These are phyloP conservation scores for Warburgia ugandensis DNA, from an alignment of 164 flowering plant species.

Conservation along the genomic window DNA sequence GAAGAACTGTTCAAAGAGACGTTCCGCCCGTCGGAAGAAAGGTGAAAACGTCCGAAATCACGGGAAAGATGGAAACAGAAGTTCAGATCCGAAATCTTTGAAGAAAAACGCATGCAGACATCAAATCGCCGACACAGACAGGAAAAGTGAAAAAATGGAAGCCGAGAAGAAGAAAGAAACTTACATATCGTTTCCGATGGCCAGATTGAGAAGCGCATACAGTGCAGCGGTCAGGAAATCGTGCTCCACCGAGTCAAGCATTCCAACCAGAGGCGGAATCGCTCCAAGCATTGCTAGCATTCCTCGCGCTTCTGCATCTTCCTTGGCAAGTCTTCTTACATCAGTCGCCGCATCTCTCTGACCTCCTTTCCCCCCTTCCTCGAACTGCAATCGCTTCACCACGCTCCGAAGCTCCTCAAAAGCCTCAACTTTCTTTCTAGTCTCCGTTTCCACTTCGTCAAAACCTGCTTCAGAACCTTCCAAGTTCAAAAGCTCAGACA, in stretches of 20 bases:
- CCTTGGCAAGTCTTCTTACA: slow-evolving; percentile 68
- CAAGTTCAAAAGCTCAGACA: slow-evolving; percentile 53
- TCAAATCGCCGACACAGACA: neutral
- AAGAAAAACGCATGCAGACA: no score
- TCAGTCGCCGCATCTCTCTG: slow-evolving; percentile 30
- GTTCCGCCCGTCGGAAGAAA: no score
- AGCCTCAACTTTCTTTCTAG: slow-evolving; percentile 45
- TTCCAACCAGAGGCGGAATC: slow-evolving; percentile 71
- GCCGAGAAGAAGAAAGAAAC: slow-evolving; percentile 4
- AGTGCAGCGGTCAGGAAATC: slow-evolving; percentile 55
- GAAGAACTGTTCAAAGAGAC: no score
- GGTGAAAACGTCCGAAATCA: no score
- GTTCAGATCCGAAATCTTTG: no score
- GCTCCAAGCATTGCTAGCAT: slow-evolving; percentile 83
- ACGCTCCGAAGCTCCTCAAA: slow-evolving; percentile 52
- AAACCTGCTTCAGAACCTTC: slow-evolving; percentile 18
- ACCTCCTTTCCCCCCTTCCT: slow-evolving; percentile 16
- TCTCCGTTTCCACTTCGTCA: slow-evolving; percentile 29
- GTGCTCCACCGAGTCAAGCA: slow-evolving; percentile 52
- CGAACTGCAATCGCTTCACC: slow-evolving; percentile 33
- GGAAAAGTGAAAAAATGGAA: neutral
- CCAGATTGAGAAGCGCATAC: slow-evolving; percentile 83
- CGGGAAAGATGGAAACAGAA: no score
- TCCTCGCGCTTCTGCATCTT: slow-evolving; percentile 49
- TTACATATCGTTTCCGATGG: slow-evolving; percentile 71